Evolutionary conservation across 169 alveolate species (phyloP).

Genomic region (Eimeria sp.): DNA sequence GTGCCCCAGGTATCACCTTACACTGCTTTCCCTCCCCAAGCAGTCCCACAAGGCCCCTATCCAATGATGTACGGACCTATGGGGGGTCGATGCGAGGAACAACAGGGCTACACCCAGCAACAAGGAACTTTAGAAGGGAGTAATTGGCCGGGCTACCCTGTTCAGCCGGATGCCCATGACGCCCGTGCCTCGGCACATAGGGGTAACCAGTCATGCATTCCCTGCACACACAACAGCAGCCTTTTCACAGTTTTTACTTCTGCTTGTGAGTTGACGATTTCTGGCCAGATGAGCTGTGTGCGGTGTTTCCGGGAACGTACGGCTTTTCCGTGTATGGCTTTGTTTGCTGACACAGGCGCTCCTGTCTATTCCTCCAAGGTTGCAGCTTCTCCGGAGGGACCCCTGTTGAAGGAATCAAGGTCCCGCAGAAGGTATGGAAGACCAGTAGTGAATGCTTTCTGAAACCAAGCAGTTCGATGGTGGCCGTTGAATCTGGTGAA

Average conservation of each 20-base stretch:
- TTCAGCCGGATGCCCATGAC: slow-evolving; percentile 21
- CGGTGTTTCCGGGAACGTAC: neutral
- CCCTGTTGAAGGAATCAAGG: neutral
- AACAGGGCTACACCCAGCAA: neutral
- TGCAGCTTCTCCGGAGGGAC: neutral
- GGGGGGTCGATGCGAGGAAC: neutral
- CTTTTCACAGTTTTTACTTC: neutral
- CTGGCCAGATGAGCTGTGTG: neutral
- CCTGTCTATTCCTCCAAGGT: neutral
- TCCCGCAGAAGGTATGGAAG: slow-evolving; percentile 29
- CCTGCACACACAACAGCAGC: neutral
- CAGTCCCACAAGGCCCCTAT: slow-evolving; percentile 18
- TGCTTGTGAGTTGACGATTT: neutral
- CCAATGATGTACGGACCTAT: slow-evolving; percentile 34
- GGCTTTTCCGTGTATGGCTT: neutral
- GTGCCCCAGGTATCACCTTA: slow-evolving; percentile 53
- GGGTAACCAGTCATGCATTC: neutral
- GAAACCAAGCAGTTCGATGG: neutral
- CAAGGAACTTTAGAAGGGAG: slow-evolving; percentile 12
- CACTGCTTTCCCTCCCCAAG: slow-evolving; percentile 42
- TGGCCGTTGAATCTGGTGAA: neutral
- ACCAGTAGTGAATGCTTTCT: neutral
- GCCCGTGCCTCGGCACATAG: neutral
- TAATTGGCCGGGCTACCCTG: slow-evolving; percentile 34
- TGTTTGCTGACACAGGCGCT: neutral